Conservation (phyloP, 2,329 filamentous ascomycete genomes). For the Verticillium nonalfalfae region DNA sequence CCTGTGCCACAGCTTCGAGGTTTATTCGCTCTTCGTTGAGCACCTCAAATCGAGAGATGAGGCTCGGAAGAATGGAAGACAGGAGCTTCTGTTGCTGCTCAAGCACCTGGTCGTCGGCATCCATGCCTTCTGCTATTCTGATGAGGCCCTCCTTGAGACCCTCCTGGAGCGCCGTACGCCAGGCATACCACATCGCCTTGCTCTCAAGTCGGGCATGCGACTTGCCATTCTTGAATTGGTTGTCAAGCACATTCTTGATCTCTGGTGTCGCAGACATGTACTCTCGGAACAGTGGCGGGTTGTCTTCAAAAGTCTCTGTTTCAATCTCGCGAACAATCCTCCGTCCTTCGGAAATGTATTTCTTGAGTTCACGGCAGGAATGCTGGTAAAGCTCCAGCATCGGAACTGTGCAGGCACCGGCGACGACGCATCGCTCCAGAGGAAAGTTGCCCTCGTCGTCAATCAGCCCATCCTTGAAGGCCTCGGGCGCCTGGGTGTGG, state of each 20-base stretch:
- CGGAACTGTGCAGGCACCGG: conserved; percentile 84
- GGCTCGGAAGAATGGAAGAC: conserved; percentile 57
- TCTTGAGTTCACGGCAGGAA: conserved; percentile 91
- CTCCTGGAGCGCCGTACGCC: conserved; percentile 82
- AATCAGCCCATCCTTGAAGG: conserved; percentile 33
- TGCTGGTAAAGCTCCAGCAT: conserved; percentile 95
- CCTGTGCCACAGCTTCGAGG: conserved; percentile 65
- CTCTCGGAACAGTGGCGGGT: conserved; percentile 85
- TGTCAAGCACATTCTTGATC: conserved; percentile 83
- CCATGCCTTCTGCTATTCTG: conserved; percentile 71
- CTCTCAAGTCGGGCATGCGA: conserved; percentile 83
- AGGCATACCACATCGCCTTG: conserved; percentile 97
- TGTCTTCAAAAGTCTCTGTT: conserved; percentile 79
- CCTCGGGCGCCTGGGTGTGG: conserved; percentile 65
- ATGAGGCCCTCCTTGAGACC: conserved; percentile 76
- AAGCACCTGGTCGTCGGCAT: conserved; percentile 62
- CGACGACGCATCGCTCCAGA: conserved; percentile 75
- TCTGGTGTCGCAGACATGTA: conserved; percentile 82
- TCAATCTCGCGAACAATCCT: conserved; percentile 89
- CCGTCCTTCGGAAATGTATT: conserved; percentile 90
- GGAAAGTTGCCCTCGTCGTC: conserved; percentile 43
- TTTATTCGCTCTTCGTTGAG: conserved; percentile 60
- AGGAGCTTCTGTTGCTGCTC: conserved; percentile 63
- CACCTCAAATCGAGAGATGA: conserved; percentile 53
- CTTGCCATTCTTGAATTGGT: conserved; percentile 96